These are phyloP conservation scores for Fusarium kyushuense DNA, from an alignment of 2,329 filamentous ascomycete species.

Conservation along the genomic window DNA sequence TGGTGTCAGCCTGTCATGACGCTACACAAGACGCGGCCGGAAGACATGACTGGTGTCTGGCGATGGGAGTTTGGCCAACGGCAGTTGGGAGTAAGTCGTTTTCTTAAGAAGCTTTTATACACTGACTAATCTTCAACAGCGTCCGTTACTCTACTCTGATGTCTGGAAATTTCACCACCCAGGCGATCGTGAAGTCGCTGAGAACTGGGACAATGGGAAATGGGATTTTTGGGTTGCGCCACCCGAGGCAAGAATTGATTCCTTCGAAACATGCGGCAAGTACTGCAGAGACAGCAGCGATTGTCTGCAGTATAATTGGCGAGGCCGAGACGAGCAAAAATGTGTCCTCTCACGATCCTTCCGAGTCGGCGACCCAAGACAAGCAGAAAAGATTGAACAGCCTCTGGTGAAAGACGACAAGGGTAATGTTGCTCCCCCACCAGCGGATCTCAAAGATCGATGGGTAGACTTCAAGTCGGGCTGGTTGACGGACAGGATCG, in stretches of 20 bases:
- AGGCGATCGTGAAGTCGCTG: slow-evolving; percentile 38
- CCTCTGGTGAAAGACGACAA: slow-evolving; percentile 45
- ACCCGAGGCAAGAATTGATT: slow-evolving; percentile 44
- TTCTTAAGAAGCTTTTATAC: background rate
- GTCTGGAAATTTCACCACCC: slow-evolving; percentile 55
- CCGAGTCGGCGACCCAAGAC: slow-evolving; percentile 45
- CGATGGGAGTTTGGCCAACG: slow-evolving; percentile 57
- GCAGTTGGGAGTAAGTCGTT: slow-evolving; percentile 49
- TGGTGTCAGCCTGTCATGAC: slow-evolving; percentile 65
- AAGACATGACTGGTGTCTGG: slow-evolving; percentile 63
- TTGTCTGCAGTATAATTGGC: slow-evolving; percentile 51
- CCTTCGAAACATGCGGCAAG: slow-evolving; percentile 47
- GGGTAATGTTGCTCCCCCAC: slow-evolving; percentile 41
- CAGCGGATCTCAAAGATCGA: slow-evolving; percentile 32
- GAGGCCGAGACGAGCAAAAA: slow-evolving; percentile 48
- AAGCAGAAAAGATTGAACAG: slow-evolving; percentile 43
- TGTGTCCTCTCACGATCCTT: slow-evolving; percentile 49
- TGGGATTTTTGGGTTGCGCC: slow-evolving; percentile 49
- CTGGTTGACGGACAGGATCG: slow-evolving; percentile 47
- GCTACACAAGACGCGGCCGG: slow-evolving; percentile 60
- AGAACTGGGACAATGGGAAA: slow-evolving; percentile 52
- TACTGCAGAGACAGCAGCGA: slow-evolving; percentile 44
- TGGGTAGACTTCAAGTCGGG: slow-evolving; percentile 51
- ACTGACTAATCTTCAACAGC: slow-evolving; percentile 43
- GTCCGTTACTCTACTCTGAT: slow-evolving; percentile 54